A percentile compares a stretch with the other conserved stretches of the same genome.
Evolutionary conservation across 495 filamentous ascomycete species (phyloP).

Genomic region (Daldinia bambusicola): DNA sequence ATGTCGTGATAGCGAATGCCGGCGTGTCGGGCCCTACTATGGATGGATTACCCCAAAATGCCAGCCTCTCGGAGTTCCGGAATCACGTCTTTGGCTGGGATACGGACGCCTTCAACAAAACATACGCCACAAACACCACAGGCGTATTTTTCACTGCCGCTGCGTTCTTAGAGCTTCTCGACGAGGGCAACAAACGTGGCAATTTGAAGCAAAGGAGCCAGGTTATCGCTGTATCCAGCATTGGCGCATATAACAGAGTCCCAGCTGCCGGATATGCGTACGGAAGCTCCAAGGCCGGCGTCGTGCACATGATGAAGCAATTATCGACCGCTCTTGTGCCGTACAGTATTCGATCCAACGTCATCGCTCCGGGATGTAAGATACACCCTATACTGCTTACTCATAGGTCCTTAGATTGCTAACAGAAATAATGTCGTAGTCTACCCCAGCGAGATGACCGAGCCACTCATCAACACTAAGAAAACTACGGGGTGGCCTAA

Average conservation of each 20-base stretch:
- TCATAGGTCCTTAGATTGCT: neutral
- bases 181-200: conserved; percentile 63
- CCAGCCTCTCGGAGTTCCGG: conserved; percentile 54
- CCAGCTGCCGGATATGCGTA: conserved; percentile 63
- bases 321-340: conserved; percentile 58
- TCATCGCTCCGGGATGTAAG: conserved; percentile 66
- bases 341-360: conserved; percentile 64
- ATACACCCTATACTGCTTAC: conserved; percentile 10
- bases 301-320: conserved; percentile 66
- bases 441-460: conserved; percentile 65
- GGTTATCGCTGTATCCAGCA: conserved; percentile 63
- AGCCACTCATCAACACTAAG: conserved; percentile 13
- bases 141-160: conserved; percentile 64
- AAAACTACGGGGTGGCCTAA: conserved; percentile 51
- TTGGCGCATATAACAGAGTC: conserved; percentile 60
- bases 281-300: conserved; percentile 63
- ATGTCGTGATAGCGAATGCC: conserved; percentile 68
- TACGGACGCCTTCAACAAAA: conserved; percentile 60
- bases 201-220: conserved; percentile 62
- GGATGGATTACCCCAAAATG: conserved; percentile 43
- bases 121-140: conserved; percentile 61
- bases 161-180: conserved; percentile 66
- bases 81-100: conserved; percentile 57
- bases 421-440: conserved; percentile 42
- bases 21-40: conserved; percentile 62